These are phyloP conservation scores for Rhizophagus sp. DNA, from an alignment of 192 early-diverging fungal genomes.

Conservation along the genomic window DNA sequence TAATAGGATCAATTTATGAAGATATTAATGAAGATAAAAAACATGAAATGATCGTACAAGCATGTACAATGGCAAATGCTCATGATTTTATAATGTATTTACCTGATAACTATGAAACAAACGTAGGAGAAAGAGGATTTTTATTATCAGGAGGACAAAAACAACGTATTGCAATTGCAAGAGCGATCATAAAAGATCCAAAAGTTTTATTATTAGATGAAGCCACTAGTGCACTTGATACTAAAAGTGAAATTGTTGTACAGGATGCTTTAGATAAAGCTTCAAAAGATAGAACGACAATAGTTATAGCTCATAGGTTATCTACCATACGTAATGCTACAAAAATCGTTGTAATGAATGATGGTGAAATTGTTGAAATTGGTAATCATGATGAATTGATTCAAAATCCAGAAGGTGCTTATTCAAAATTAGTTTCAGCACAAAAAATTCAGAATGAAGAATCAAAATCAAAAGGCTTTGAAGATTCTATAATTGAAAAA, in stretches of 20 bases:
- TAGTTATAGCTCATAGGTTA: slow-evolving; percentile 83
- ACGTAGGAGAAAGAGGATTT: slow-evolving; percentile 83
- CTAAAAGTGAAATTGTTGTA: slow-evolving; percentile 70
- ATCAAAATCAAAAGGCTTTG: neutral
- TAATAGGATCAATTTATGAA: slow-evolving; percentile 21
- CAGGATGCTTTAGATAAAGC: slow-evolving; percentile 79
- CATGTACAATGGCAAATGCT: slow-evolving; percentile 69
- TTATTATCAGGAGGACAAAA: slow-evolving; percentile 61
- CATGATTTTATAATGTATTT: slow-evolving; percentile 75
- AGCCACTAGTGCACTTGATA: slow-evolving; percentile 87
- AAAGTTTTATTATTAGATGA: slow-evolving; percentile 87
- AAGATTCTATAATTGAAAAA: neutral
- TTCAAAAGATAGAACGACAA: slow-evolving; percentile 72
- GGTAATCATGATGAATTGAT: slow-evolving; percentile 76
- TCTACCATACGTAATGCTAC: slow-evolving; percentile 82
- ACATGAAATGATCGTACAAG: slow-evolving; percentile 48
- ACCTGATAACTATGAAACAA: slow-evolving; percentile 83
- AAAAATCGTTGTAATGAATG: slow-evolving; percentile 75
- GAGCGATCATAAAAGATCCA: slow-evolving; percentile 89
- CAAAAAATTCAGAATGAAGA: slow-evolving; percentile 46
- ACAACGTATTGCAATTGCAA: slow-evolving; percentile 82
- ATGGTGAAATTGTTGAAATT: slow-evolving; percentile 63
- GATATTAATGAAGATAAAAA: neutral
- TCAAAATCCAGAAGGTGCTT: slow-evolving; percentile 45
- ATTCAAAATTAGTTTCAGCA: slow-evolving; percentile 56